Percentiles rank a stretch among this genome's conserved stretches.
These are phyloP conservation scores for Begonia loranthoides DNA, from an alignment of 306 rosid genomes.

Conservation along the genomic window DNA sequence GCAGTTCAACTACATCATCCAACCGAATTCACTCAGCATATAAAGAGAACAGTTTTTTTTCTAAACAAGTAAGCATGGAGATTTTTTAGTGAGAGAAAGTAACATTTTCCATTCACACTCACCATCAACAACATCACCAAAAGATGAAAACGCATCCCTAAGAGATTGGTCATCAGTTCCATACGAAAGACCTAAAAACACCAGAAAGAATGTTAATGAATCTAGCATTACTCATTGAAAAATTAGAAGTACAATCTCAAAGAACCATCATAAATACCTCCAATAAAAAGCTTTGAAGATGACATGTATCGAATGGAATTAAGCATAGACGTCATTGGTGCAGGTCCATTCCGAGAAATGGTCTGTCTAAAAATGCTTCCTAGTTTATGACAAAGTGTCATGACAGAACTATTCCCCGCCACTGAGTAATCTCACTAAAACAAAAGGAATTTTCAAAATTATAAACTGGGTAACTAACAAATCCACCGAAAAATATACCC, in stretches of 20 bases:
- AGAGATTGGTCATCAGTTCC: conserved; percentile 61
- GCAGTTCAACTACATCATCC: background rate
- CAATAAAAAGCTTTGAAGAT: conserved; percentile 61
- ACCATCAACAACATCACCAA: conserved; percentile 73
- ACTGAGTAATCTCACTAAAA: background rate
- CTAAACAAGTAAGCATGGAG: background rate
- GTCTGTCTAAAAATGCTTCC: conserved; percentile 49
- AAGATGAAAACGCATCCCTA: conserved; percentile 48
- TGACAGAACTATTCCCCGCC: background rate
- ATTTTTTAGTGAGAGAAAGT: too few species aligned
- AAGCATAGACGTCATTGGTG: conserved; percentile 42
- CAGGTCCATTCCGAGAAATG: conserved; percentile 27
- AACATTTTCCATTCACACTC: conserved; percentile 10
- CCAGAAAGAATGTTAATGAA: background rate
- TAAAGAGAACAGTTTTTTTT: too few species aligned
- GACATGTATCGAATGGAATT: conserved; percentile 57
- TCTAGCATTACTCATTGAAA: background rate
- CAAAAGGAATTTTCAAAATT: background rate
- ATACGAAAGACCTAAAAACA: conserved; percentile 51
- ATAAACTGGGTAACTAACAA: too few species aligned
- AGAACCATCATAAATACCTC: conserved; percentile 27
- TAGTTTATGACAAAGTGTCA: conserved; percentile 18
- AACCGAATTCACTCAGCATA: background rate
- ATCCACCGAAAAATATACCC: too few species aligned
- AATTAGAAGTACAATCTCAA: background rate